A percentile compares a stretch with the other conserved stretches of the same genome.
phyloP scores from a whole-genome alignment of 805 yeast genomes.

The Sungouiozyma ichnusensis region DNA sequence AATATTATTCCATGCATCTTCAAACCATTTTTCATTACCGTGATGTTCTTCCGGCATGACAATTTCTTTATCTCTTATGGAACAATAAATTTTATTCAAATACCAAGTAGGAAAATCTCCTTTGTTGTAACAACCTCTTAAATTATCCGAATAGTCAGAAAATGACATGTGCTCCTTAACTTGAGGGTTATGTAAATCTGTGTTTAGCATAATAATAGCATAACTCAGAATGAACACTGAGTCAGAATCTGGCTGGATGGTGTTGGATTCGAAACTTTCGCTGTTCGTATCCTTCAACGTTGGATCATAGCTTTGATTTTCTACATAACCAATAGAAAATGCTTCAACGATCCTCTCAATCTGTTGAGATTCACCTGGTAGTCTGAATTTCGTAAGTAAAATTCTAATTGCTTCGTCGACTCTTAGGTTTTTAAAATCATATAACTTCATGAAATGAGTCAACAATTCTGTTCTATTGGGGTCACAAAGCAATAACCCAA shows the following conservation, averaged over 20 bases:
- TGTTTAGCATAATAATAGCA: conserved; percentile 87
- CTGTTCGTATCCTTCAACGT: conserved; percentile 3
- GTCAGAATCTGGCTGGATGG: conserved; percentile 69
- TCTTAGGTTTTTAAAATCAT: conserved; percentile 68
- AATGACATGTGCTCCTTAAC: conserved; percentile 85
- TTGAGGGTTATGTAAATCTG: conserved; percentile 88
- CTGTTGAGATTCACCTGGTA: conserved; percentile 97
- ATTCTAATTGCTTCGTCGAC: conserved; percentile 90
- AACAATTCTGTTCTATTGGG: conserved; percentile 54
- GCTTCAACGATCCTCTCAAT: conserved; percentile 85
- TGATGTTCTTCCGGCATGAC: conserved; percentile 98
- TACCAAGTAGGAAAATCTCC: conserved; percentile 82
- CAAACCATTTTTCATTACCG: conserved; percentile 86
- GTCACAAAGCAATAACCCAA: conserved; percentile 81
- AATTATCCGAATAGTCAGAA: conserved; percentile 68
- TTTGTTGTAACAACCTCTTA: conserved; percentile 68
- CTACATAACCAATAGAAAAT: conserved; percentile 73
- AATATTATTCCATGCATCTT: conserved; percentile 70
- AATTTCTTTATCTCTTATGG: conserved; percentile 78
- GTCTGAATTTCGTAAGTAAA: conserved; percentile 69
- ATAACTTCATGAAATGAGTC: conserved; percentile 50
- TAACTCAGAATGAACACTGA: conserved; percentile 83
- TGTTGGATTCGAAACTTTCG: conserved; percentile 10
- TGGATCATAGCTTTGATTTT: conserved; percentile 39
- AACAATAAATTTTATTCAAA: conserved; percentile 64